Evolutionary conservation across 1,284 basidiomycete genomes (phyloP).

Genomic region (Bondarzewia mesenterica): DNA sequence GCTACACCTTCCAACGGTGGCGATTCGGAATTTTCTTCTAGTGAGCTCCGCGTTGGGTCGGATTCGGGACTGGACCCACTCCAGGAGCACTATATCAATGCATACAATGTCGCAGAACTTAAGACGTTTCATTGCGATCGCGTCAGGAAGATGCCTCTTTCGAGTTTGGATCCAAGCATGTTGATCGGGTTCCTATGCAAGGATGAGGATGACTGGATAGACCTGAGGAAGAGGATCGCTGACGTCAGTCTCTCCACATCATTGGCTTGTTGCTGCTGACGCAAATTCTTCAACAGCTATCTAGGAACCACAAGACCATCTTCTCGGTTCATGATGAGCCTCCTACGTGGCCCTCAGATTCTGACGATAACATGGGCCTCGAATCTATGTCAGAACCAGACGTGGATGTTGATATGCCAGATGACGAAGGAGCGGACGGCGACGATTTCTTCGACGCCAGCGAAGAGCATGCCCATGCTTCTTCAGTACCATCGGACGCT

Average conservation of each 20-base stretch:
- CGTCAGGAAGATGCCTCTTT: conserved; percentile 87
- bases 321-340: conserved; percentile 83
- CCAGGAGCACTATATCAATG: conserved; percentile 52
- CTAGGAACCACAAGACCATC: conserved; percentile 63
- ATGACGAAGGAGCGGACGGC: conserved; percentile 19
- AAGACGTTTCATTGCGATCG: conserved; percentile 92
- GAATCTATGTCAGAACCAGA: conserved; percentile 76
- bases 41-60: conserved; percentile 25
- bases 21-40: conserved; percentile 26
- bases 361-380: conserved; percentile 70
- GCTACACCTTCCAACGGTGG: conserved; percentile 13
- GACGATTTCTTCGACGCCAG: conserved; percentile 38
- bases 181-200: conserved; percentile 86
- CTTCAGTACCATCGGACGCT: too few relatives aligned
- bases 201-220: conserved; percentile 78
- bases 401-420: conserved; percentile 37
- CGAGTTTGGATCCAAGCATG: conserved; percentile 95
- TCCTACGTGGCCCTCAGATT: conserved; percentile 71
- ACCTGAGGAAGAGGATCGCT: conserved; percentile 66
- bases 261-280: background rate
- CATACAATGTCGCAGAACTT: conserved; percentile 61
- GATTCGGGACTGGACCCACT: conserved; percentile 32
- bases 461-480: conserved; percentile 2
- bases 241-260: conserved; percentile 43
- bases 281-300: conserved; percentile 21